Conservation (phyloP, 2,329 filamentous ascomycete species). For the Fusarium beomiforme region DNA sequence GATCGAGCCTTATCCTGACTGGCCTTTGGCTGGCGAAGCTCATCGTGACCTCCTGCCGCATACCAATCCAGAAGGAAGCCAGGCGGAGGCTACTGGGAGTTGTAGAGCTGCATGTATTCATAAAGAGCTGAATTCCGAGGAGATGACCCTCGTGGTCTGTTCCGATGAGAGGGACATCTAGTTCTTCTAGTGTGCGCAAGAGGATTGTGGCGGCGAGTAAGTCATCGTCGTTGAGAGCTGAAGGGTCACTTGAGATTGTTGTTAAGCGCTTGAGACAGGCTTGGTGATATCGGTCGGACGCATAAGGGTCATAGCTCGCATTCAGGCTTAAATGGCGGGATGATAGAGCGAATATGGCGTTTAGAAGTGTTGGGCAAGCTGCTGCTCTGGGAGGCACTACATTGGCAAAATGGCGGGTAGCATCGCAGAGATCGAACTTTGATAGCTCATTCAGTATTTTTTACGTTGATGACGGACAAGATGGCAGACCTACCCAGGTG, state of each 20-base stretch:
- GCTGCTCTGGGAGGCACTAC: constrained; percentile 64
- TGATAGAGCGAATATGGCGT: constrained; percentile 66
- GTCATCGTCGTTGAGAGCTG: constrained; percentile 58
- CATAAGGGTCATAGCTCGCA: constrained; percentile 57
- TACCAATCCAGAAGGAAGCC: constrained; percentile 66
- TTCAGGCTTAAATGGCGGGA: constrained; percentile 60
- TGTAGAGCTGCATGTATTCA: constrained; percentile 52
- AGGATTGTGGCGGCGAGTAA: constrained; percentile 66
- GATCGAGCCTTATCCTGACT: constrained; percentile 60
- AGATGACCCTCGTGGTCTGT: constrained; percentile 59
- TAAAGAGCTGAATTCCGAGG: constrained; percentile 58
- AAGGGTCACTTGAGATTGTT: constrained; percentile 55
- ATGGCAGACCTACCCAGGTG: constrained; percentile 42
- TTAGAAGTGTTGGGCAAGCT: constrained; percentile 61
- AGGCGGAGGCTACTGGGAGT: constrained; percentile 52
- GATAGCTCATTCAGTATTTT: too few species aligned
- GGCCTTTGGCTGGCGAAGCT: constrained; percentile 59
- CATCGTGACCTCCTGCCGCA: constrained; percentile 69
- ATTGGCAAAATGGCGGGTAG: constrained; percentile 59
- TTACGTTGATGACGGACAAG: too few species aligned
- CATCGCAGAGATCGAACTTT: constrained; percentile 56
- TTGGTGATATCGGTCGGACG: constrained; percentile 63
- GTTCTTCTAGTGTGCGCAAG: constrained; percentile 66
- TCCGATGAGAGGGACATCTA: constrained; percentile 54
- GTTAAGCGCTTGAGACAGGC: constrained; percentile 62